Conservation (phyloP, 768 basidiomycete species). For the Lepiota venenata region DNA sequence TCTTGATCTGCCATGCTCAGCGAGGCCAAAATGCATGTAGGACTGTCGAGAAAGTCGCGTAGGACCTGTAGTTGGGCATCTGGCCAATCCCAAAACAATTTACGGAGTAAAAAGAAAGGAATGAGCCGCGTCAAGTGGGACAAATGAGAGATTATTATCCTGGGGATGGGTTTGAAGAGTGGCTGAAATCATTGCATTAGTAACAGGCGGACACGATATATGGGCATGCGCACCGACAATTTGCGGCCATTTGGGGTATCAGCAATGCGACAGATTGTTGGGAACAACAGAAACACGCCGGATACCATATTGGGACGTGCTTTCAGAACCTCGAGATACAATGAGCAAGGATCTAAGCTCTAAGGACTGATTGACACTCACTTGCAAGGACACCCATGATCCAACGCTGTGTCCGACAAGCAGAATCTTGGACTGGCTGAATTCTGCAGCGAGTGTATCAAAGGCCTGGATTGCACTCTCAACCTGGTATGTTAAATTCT, state of each 20-base stretch:
- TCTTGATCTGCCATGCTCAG: slow-evolving; percentile 66
- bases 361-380: slow-evolving; percentile 19
- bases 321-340: slow-evolving; percentile 45
- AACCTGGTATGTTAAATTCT: slow-evolving; percentile 47
- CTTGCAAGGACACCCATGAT: slow-evolving; percentile 64
- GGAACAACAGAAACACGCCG: slow-evolving; percentile 62
- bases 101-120: slow-evolving; percentile 32
- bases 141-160: slow-evolving; percentile 35
- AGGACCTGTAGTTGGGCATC: slow-evolving; percentile 41
- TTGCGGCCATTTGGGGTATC: slow-evolving; percentile 59
- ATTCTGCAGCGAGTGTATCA: slow-evolving; percentile 35
- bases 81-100: slow-evolving; percentile 52
- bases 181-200: slow-evolving; percentile 28
- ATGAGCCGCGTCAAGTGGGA: slow-evolving; percentile 42
- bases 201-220: neutral
- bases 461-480: slow-evolving; percentile 53
- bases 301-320: slow-evolving; percentile 32
- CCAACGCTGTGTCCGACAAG: slow-evolving; percentile 71
- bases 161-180: slow-evolving; percentile 46
- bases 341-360: neutral
- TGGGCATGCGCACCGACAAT: slow-evolving; percentile 45
- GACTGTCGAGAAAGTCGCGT: slow-evolving; percentile 46
- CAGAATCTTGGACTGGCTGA: slow-evolving; percentile 35
- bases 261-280: slow-evolving; percentile 62
- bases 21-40: slow-evolving; percentile 45